A percentile compares a stretch with the other conserved stretches of the same genome.
phyloP scores from a whole-genome alignment of 768 basidiomycete species.

The Tylopilus subfusipes region DNA sequence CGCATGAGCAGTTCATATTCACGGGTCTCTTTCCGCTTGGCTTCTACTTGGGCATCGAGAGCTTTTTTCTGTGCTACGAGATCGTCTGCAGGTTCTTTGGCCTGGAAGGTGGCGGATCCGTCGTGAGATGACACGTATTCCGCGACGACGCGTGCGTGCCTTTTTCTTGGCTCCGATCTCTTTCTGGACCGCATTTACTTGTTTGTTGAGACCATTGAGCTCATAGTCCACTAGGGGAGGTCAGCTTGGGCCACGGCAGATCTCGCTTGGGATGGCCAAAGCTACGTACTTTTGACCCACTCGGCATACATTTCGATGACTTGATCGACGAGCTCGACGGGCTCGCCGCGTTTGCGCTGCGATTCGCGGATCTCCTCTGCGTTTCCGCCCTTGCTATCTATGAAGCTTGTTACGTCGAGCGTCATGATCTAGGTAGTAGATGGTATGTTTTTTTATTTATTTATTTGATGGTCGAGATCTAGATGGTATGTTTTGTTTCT shows the following conservation, averaged over 20 bases:
- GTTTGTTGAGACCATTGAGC: slow-evolving; percentile 68
- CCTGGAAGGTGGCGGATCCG: slow-evolving; percentile 42
- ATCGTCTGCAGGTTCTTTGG: slow-evolving; percentile 88
- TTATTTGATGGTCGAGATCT: background rate
- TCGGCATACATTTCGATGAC: slow-evolving; percentile 87
- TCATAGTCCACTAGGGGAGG: slow-evolving; percentile 75
- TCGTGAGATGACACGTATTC: background rate
- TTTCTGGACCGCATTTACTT: slow-evolving; percentile 90
- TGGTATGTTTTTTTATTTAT: too few relatives aligned
- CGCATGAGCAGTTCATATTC: slow-evolving; percentile 79
- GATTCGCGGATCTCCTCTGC: slow-evolving; percentile 87
- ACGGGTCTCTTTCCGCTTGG: slow-evolving; percentile 70
- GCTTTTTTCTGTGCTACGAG: slow-evolving; percentile 79
- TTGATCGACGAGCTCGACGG: slow-evolving; percentile 92
- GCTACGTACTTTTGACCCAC: slow-evolving; percentile 86
- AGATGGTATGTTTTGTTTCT: too few relatives aligned
- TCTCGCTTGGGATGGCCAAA: background rate
- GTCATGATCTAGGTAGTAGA: slow-evolving; percentile 63
- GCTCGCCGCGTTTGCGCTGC: slow-evolving; percentile 84
- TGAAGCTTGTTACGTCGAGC: slow-evolving; percentile 74
- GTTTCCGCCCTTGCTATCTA: slow-evolving; percentile 89
- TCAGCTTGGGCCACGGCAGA: slow-evolving; percentile 1
- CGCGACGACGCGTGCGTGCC: slow-evolving; percentile 38
- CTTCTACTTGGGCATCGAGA: slow-evolving; percentile 78
- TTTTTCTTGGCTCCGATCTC: slow-evolving; percentile 94